phyloP scores from a whole-genome alignment of 176 grass and related monocot genomes.

The Hordeum marinum region DNA sequence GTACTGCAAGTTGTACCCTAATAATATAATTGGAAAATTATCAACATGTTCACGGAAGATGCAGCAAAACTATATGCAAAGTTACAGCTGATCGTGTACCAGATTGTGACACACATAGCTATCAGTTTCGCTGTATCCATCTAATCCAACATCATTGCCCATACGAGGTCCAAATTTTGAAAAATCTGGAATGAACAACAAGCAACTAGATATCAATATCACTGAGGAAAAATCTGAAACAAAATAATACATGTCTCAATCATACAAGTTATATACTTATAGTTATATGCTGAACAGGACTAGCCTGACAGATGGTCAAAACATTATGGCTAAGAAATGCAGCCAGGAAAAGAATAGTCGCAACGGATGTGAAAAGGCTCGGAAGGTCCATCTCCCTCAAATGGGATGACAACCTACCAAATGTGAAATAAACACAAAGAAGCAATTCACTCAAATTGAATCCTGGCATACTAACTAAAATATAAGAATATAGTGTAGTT shows the following conservation, averaged over 20 bases:
- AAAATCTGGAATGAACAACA: constrained; percentile 30
- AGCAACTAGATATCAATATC: neutral
- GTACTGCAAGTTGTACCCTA: constrained; percentile 60
- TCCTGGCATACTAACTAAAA: neutral
- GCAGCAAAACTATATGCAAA: neutral
- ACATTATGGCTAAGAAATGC: neutral
- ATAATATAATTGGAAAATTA: neutral
- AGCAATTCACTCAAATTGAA: neutral
- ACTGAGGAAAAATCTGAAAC: neutral
- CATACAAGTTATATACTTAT: neutral
- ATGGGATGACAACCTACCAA: neutral
- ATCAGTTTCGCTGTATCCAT: constrained; percentile 49
- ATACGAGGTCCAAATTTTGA: constrained; percentile 32
- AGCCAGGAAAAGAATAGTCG: neutral
- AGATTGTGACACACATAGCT: constrained; percentile 35
- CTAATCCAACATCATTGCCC: constrained; percentile 30
- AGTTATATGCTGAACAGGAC: neutral
- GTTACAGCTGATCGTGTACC: constrained; percentile 40
- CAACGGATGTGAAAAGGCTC: neutral
- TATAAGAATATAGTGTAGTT: neutral
- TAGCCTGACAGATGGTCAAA: neutral
- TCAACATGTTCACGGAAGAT: constrained; percentile 15
- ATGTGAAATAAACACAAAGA: neutral
- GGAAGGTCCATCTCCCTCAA: neutral
- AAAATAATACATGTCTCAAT: neutral